Evolutionary conservation across 2,329 filamentous ascomycete genomes (phyloP).

Genomic region (Ilyonectria mors-panacis): DNA sequence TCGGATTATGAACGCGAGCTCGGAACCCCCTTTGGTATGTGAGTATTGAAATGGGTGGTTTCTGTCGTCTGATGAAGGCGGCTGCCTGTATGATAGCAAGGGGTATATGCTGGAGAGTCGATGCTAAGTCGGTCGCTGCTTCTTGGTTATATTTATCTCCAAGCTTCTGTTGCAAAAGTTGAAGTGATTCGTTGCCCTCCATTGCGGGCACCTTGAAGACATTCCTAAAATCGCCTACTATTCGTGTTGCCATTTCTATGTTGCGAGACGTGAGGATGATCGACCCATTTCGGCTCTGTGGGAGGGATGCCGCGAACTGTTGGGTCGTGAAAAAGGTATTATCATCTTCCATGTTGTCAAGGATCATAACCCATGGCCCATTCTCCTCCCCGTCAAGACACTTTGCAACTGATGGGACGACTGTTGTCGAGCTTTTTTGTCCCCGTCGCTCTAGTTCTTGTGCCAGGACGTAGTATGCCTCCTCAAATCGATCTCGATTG

Average conservation of each 20-base stretch:
- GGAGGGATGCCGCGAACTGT: neutral
- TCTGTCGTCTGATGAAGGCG: neutral
- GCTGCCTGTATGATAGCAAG: slow-evolving; percentile 20
- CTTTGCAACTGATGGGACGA: neutral
- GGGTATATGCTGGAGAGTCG: slow-evolving; percentile 1
- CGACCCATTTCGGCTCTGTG: neutral
- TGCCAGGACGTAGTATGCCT: slow-evolving; percentile 12
- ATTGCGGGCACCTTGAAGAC: neutral
- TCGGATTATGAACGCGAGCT: too few species aligned
- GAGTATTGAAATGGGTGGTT: neutral
- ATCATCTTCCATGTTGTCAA: slow-evolving; percentile 21
- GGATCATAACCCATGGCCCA: slow-evolving; percentile 8
- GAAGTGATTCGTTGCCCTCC: neutral
- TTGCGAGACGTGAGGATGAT: slow-evolving; percentile 18
- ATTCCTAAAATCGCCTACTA: neutral
- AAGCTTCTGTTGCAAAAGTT: neutral
- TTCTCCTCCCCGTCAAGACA: slow-evolving; percentile 21
- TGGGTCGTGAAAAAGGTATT: neutral
- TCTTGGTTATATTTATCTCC: neutral
- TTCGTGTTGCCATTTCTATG: neutral
- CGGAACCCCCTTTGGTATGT: neutral
- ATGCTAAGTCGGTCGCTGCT: neutral
- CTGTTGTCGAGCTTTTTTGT: slow-evolving; percentile 7
- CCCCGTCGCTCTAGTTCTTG: slow-evolving; percentile 9
- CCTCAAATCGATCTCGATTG: slow-evolving; percentile 22